Conservation (phyloP, 225 moss, liverwort and hornwort species). For the Polytrichum commune region DNA sequence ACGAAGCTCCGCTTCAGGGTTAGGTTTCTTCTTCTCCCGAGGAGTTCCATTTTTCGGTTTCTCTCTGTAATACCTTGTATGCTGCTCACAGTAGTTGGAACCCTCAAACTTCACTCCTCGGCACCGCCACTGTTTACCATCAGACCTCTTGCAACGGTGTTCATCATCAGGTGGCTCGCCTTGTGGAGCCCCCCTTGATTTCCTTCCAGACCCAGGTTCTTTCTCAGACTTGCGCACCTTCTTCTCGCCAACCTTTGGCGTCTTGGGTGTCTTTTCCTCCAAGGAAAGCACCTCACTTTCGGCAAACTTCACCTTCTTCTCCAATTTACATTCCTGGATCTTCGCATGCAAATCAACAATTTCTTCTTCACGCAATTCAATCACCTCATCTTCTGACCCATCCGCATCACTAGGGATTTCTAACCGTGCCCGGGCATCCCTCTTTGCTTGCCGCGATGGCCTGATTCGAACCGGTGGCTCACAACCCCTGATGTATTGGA, state of each 20-base stretch:
- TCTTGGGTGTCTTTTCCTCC: too few relatives aligned
- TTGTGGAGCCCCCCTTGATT: conserved; percentile 14
- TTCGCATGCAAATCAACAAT: conserved; percentile 22
- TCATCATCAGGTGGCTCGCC: conserved; percentile 20
- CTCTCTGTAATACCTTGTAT: conserved; percentile 14
- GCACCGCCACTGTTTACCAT: conserved; percentile 84
- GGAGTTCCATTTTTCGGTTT: conserved; percentile 11
- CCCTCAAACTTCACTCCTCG: conserved; percentile 7
- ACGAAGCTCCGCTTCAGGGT: conserved; percentile 6
- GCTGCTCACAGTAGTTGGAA: conserved; percentile 59
- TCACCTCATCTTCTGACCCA: conserved; percentile 31
- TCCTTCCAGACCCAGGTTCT: not conserved
- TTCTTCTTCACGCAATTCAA: conserved; percentile 19
- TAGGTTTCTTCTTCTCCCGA: conserved; percentile 14
- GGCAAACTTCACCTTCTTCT: conserved; percentile 21
- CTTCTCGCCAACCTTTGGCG: too few relatives aligned
- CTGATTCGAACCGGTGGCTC: conserved; percentile 23
- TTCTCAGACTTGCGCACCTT: conserved; percentile 35
- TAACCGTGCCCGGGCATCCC: conserved; percentile 26
- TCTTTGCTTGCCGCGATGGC: conserved; percentile 35
- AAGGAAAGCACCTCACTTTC: conserved; percentile 1
- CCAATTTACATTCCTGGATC: conserved; percentile 19
- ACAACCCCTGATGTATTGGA: conserved; percentile 22
- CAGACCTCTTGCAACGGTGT: conserved; percentile 62
- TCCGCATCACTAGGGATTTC: conserved; percentile 25